Conservation (phyloP, 768 basidiomycete species). For the Lyophyllum atratum region DNA sequence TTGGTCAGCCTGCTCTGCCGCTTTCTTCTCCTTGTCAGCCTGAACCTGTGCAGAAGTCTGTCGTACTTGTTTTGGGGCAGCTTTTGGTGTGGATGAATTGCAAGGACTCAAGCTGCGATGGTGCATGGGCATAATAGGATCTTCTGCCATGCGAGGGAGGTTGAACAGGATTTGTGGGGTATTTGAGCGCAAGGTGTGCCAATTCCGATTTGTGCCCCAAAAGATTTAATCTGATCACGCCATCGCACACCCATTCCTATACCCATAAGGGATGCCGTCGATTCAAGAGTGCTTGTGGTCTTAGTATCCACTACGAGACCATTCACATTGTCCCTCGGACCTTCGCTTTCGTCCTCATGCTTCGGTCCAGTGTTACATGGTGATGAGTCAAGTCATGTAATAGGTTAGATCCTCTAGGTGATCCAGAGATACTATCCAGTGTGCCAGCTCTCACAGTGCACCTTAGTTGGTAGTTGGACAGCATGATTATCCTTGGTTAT, state of each 20-base stretch:
- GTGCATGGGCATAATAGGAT: background rate
- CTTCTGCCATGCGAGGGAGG: too few relatives aligned
- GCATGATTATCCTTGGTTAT: too few relatives aligned
- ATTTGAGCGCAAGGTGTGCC: background rate
- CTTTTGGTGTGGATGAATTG: background rate
- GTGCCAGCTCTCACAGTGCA: too few relatives aligned
- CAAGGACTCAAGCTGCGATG: background rate
- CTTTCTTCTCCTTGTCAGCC: background rate
- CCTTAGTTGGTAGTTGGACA: too few relatives aligned
- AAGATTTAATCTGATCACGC: too few relatives aligned
- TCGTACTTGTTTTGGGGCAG: background rate
- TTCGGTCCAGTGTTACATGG: too few relatives aligned
- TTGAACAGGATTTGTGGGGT: background rate
- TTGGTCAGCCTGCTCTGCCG: background rate
- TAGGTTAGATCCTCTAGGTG: too few relatives aligned
- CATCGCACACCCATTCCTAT: too few relatives aligned
- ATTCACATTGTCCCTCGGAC: background rate
- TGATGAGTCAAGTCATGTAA: too few relatives aligned
- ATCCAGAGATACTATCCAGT: too few relatives aligned
- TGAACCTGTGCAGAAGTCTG: background rate
- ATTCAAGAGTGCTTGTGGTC: background rate
- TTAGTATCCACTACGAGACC: background rate
- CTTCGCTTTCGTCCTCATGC: background rate
- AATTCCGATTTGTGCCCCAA: background rate
- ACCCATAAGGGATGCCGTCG: too few relatives aligned